Evolutionary conservation across 1,139 yeast species (phyloP), one percentile per base, ranked within the genome.

Genomic region (Cylindricascospora bacillispora): DNA sequence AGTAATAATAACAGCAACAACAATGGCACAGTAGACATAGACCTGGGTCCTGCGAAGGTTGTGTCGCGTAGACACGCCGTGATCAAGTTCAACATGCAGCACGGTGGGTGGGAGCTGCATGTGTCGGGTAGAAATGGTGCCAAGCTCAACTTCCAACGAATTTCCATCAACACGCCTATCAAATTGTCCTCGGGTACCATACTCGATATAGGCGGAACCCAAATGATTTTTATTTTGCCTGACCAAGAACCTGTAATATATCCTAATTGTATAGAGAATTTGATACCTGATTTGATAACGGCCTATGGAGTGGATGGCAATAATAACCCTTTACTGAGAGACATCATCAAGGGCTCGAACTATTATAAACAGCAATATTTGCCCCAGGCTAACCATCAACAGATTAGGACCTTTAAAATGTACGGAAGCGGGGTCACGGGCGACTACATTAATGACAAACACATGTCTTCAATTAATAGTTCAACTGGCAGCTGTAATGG

Each of bases 191-290:
- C 92, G 2, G 98, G 97, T 7, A 83, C 92, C 28, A 73, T 89
- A 13, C 60, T 89, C 37, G 98, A 89, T 50, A 75, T 89, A 29
- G 97, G 97, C 6, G 97, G 95, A 3, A 86, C 94, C 10, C 98
- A 89, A 57, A 89, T 89, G 98, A 89, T 89, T 93, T 89, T 89
- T 53, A 89, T 89, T 22, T 62, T 89, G 41, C 98, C 98, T 0
- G 97, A 86, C 50, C 74, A 82, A 5, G 72, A 75, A n/a, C 95
- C 95, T 1, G 58, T 57, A 18, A 62, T 79, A 12, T 66, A 73
- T 30, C 68, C 60, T 22, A 56, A 60, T 34, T 65, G 78, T 47
- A 54, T 76, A 36, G 60, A 57, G 13, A 45, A 55, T 15, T 43
- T 66, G 28, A 43, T 52, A 6, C 47, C 57, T 11, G 56, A 48